phyloP scores from a whole-genome alignment of 176 grass and related monocot genomes.

The Bonia amplexicaulis region DNA sequence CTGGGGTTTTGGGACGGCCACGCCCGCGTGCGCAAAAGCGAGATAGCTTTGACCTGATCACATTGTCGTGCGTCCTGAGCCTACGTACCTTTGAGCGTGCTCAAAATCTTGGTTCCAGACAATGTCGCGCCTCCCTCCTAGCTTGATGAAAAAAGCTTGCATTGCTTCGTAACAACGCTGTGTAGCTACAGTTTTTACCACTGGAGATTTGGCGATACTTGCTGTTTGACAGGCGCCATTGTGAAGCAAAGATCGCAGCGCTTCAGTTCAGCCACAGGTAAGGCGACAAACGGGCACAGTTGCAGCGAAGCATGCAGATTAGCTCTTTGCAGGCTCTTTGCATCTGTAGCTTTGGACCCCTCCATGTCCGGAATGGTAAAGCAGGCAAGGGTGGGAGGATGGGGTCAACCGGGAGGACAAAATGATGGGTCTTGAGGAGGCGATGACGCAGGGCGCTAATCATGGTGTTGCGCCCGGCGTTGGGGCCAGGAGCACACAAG shows the following conservation, averaged over 20 bases:
- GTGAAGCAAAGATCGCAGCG: background rate
- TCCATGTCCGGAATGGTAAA: conserved; percentile 23
- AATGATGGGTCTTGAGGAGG: conserved; percentile 49
- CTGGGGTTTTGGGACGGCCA: conserved; percentile 29
- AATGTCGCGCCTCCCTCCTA: background rate
- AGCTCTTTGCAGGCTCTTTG: no score
- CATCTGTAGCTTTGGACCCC: background rate
- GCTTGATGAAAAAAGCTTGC: background rate
- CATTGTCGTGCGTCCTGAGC: background rate
- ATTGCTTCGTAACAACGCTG: background rate
- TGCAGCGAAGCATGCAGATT: background rate
- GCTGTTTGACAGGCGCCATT: background rate
- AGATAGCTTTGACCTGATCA: conserved; percentile 20
- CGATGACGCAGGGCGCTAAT: conserved; percentile 48
- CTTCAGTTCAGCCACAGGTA: conserved; percentile 1
- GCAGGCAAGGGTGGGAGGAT: background rate
- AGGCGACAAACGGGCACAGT: background rate
- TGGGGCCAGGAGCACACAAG: conserved; percentile 6
- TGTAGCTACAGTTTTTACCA: background rate
- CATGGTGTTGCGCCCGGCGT: conserved; percentile 40
- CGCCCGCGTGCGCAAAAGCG: conserved; percentile 22
- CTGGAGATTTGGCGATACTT: background rate
- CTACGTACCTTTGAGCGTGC: conserved; percentile 29
- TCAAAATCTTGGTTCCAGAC: background rate
- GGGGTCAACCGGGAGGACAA: conserved; percentile 39